Evolutionary conservation across 805 yeast genomes (phyloP), one percentile per base, ranked within the genome.

Genomic region (Barnettozyma wickerhamii): DNA sequence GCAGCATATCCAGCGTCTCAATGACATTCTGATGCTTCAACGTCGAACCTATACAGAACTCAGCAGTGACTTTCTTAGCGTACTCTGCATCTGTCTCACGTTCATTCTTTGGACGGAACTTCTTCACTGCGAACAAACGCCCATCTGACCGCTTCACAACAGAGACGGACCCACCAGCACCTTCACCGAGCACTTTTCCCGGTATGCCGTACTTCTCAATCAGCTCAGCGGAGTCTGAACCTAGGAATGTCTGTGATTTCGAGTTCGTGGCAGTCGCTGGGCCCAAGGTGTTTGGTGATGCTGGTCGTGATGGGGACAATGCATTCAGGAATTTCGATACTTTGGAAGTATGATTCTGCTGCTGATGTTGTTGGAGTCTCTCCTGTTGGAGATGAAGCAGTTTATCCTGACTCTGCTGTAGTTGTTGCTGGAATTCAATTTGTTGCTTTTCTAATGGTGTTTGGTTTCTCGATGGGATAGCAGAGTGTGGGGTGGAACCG

Each of bases 131-230:
- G 63, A 76, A 88, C 5, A 86, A 59, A 45, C 75, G 72, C 19
- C 77, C 74, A 48, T 80, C 81, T 0, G 74, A 59, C 38, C 84
- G 74, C 43, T 77, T 76, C 44, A 89, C 83, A 39, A 87, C 71
- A 31, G 84, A 75, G n/a, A 90, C 98, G 1, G 93, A 82, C 2
- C 98, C 97, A 19, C 95, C 90, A 2, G 97, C 97, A 12, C 98
- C 98, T 43, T 90, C 79, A 18, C 98, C 98, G 37, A 88, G 67
- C 18, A 82, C 68, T 47, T 74, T 74, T 10, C 95, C 95, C 2
- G 81, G 74, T 19, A 78, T 70, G 30, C 95, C 93, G 61, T 87
- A 88, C 52, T 83, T 81, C 39, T 77, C 72, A 42, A 77, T 58
- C 32, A 75, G 45, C 40, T 64, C 68, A 20, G 71, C 66, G 35